These are phyloP conservation scores for Escovopsis weberi DNA, from an alignment of 2,329 filamentous ascomycete species.

Conservation along the genomic window DNA sequence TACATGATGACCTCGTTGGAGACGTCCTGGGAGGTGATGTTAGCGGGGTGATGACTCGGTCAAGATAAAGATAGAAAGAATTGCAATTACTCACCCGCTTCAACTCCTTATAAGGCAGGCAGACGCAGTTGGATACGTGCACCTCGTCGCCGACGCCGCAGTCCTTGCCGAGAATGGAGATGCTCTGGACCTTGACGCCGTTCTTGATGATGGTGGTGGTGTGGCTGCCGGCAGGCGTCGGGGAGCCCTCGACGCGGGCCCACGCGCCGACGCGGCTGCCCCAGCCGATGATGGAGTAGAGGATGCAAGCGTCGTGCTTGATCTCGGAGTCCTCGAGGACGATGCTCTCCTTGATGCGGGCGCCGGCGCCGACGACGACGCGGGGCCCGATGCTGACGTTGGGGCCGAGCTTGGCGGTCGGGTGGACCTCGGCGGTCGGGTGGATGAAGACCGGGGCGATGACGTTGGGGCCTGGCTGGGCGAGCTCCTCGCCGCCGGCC, in stretches of 20 bases:
- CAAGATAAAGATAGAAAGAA: background rate
- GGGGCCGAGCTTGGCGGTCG: slow-evolving; percentile 88
- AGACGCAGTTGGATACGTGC: slow-evolving; percentile 93
- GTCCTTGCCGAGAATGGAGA: slow-evolving; percentile 95
- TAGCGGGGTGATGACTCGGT: background rate
- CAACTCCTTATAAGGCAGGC: slow-evolving; percentile 93
- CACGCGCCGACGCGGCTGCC: slow-evolving; percentile 92
- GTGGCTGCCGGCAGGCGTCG: slow-evolving; percentile 75
- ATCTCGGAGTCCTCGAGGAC: slow-evolving; percentile 91
- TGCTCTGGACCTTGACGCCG: slow-evolving; percentile 95
- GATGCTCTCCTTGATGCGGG: slow-evolving; percentile 87
- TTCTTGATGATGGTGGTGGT: slow-evolving; percentile 94
- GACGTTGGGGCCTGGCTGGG: slow-evolving; percentile 71
- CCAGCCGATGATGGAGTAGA: slow-evolving; percentile 97
- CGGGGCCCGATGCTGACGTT: slow-evolving; percentile 95
- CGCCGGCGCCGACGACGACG: slow-evolving; percentile 69
- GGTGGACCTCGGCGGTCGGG: slow-evolving; percentile 77
- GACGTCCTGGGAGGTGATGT: slow-evolving; percentile 50
- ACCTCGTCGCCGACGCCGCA: slow-evolving; percentile 89
- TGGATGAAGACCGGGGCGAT: slow-evolving; percentile 92
- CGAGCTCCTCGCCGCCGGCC: slow-evolving; percentile 60
- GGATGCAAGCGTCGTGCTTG: slow-evolving; percentile 88
- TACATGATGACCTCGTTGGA: slow-evolving; percentile 87
- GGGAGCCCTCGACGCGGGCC: slow-evolving; percentile 93
- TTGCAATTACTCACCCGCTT: slow-evolving; percentile 71